Evolutionary conservation across 305 asterid species (phyloP), one percentile per base, ranked within the genome.

Genomic region (Stenogyne calaminthoides): DNA sequence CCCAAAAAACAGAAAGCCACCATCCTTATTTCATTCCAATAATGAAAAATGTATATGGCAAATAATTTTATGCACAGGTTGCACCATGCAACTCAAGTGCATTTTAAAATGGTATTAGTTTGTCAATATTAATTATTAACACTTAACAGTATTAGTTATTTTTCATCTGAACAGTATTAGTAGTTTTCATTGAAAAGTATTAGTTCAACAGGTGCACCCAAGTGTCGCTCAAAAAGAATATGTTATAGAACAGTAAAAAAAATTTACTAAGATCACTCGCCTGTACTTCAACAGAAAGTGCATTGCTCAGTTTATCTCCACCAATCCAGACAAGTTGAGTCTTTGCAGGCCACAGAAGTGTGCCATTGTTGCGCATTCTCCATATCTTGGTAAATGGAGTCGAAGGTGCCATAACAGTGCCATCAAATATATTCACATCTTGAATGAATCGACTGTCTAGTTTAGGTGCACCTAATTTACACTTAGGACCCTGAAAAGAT

Each of bases 361-460:
- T 78, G 46, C 99, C 98, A 81, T 81, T 90, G 86, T 95, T 95
- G 86, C 86, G 89, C 96, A 95, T 86, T 77, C 94, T 81, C 99
- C 99, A 95, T 75, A 95, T 92, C 87, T 95, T 95, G 76, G 98
- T 92, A 80, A 95, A 92, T 22, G 82, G 91, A 66, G 89, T 83
- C 12, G 58, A 78, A 71, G 99, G 99, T 42, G 90, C 84, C 86
- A 92, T 78, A 70, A 86, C 64, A 22, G 97, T 92, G 40, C 92
- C 97, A 80, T 95, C 99, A 71, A 83, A 68, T 68, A 95, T 56
- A 79, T 83, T 95, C 73, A 92, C 88, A 81, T 95, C 99, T 75
- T 76, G 89, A 65, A 89, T 77, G 80, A 92, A 95, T 70, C 86
- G 84, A 76, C 97, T 88, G 69, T 90, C 96, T 0, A 88, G 84